phyloP scores from a whole-genome alignment of 768 basidiomycete species.

The Lactarius hatsudake region DNA sequence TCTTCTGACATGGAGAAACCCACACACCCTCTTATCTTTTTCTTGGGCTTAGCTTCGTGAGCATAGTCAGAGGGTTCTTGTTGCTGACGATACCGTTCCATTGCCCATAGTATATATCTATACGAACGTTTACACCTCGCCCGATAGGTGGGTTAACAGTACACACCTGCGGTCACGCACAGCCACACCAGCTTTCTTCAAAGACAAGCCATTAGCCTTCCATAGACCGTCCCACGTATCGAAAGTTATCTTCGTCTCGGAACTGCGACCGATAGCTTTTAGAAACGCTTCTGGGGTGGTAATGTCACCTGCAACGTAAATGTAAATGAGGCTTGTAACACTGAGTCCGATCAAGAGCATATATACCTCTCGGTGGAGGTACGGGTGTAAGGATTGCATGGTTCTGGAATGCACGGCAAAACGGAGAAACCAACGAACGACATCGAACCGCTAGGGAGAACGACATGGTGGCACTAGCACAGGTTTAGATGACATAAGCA shows the following conservation, averaged over 20 bases:
- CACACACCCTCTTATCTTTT: conserved; percentile 75
- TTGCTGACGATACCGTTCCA: conserved; percentile 72
- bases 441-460: conserved; percentile 6
- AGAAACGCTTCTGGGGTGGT: conserved; percentile 62
- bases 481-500: conserved; percentile 16
- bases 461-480: conserved; percentile 7
- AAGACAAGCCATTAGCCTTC: conserved; percentile 50
- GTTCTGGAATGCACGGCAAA: conserved; percentile 17
- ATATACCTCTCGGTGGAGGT: conserved; percentile 9
- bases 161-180: conserved; percentile 71
- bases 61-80: conserved; percentile 57
- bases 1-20: conserved; percentile 4
- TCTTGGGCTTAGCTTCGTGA: conserved; percentile 64
- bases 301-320: conserved; percentile 43
- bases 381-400: background rate
- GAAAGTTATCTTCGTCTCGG: conserved; percentile 59
- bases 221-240: conserved; percentile 76
- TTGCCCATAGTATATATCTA: conserved; percentile 83
- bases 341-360: background rate
- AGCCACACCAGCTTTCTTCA: conserved; percentile 64
- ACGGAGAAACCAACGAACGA: conserved; percentile 8
- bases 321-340: background rate
- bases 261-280: conserved; percentile 66
- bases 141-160: background rate
- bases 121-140: background rate